Conservation (phyloP, 73 alveolate genomes). For the Symbiodinium natans region DNA sequence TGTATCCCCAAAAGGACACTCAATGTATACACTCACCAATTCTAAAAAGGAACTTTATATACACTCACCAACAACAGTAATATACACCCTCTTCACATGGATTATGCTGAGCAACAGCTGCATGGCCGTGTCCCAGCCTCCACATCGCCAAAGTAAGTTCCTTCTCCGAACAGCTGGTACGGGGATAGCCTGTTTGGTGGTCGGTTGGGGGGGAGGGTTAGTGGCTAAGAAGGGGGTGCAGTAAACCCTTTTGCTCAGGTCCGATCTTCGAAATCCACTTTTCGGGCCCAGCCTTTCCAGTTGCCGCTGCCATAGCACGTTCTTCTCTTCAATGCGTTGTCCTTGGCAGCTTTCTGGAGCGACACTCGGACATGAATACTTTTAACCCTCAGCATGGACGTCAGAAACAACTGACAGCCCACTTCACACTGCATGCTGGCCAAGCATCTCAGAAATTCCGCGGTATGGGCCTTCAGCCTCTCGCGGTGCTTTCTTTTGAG, state of each 20-base stretch:
- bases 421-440: not conserved
- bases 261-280: not conserved
- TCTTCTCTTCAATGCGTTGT: slow-evolving; percentile 1
- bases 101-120: not conserved
- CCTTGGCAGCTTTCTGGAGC: no score
- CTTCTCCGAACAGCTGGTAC: slow-evolving; percentile 74
- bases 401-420: no score
- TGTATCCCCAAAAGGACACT: no score
- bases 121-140: slow-evolving; percentile 22
- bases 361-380: no score
- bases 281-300: not conserved
- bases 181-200: slow-evolving; percentile 36
- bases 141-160: slow-evolving; percentile 61
- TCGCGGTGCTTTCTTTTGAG: slow-evolving; percentile 4
- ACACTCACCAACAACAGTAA: no score
- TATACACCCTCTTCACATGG: no score
- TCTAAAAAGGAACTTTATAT: no score
- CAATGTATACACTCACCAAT: no score
- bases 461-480: not conserved
- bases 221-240: no score
- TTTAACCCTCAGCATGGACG: no score
- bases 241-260: not conserved
- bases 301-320: not conserved
- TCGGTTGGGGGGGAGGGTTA: not conserved
- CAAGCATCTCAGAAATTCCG: not conserved